Evolutionary conservation across 331 rosid genomes (phyloP), one percentile per base, ranked within the genome.

Genomic region (Stylosanthes scabra): DNA sequence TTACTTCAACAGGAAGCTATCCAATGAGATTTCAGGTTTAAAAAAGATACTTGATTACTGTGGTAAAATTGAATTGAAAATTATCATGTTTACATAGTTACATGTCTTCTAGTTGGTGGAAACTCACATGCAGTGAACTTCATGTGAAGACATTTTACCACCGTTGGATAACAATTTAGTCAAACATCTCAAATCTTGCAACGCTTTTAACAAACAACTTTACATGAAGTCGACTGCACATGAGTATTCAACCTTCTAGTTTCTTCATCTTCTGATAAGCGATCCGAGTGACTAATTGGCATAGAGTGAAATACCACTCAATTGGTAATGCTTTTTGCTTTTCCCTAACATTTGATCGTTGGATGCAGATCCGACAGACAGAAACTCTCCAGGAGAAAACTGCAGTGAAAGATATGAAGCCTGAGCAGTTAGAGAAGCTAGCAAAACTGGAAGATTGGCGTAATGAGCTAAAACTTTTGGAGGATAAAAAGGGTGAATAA

Each of bases 371-470:
- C 71, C 91, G 97, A 78, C 92, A 82, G 40, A 72, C 89, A 7
- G 97, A 92, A 82, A 87, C 89, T 28, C 89, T 84, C 29, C 87
- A 65, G 76, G 90, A 87, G 86, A 90, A 90, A 81, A 78, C 83
- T 29, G 49, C 79, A 61, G 78, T 70, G 71, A 85, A 84, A 61
- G 97, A 89, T 65, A 59, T 83, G 76, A 88, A 86, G 74, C 88
- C 91, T 1, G 97, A 88, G 71, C 98, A 88, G 86, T 63, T 82
- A 81, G 92, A 93, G 47, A 93, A 87, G 87, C 68, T 86, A 45
- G 63, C 89, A 4, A 90, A 88, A 73, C 90, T 88, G 72, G 93
- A 87, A 76, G 90, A 80, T 64, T 90, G 96, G 98, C 91, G 66
- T 12, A 76, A 70, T 57, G 97, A 93, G 82, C 83, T 90, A 49